Base-by-base conservation (phyloP, 768 basidiomycete genomes). In the Russula foetens region DNA sequence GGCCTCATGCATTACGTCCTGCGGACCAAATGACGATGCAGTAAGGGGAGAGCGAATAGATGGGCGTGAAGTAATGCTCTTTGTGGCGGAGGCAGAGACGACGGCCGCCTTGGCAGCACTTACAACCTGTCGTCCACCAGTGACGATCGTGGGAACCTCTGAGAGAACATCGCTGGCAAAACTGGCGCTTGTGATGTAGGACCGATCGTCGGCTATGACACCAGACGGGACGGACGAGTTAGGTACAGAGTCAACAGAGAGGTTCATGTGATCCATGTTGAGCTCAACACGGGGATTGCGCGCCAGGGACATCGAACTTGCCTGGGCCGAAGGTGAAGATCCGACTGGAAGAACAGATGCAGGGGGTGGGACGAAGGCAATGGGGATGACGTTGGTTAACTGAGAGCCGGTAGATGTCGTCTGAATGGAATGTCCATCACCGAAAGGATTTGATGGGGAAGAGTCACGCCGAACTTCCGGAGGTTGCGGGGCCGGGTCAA, bases 361-460 rank as follows among this genome's bases (percentile, higher is more conserved):
- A 19, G 86, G 82, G 24, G 85, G 74, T 6, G 65, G 65, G 38
- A 92, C 85, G 45, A 92, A 77, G 14, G 90, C 90, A 61, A 92
- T 92, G 62, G 90, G 90, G 59, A 92, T 92, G 64, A 91, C 90
- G 66, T 92, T 92, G 24, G 90, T 88, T 45, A 82, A 82, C 69
- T 88, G 85, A 15, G 89, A 86, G 46, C 82, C 79, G n/a, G 85
- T 83, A 11, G 81, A 80, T 0, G 76, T 75, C 29, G 90, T 92
- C 72, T 89, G 87, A 60, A 92, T 92, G 41, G 90, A 92, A 50
- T 86, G 82, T 28, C 72, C 74, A 67, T 92, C 90, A 45, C 82
- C 81, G 72, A 92, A 92, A 24, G 90, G 90, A 75, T 92, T 90
- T 53, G 75, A 76, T 28, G 73, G 75, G 3, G 67, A 56, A 11